Conservation (phyloP, 805 yeast genomes). For the Candida piceae region DNA sequence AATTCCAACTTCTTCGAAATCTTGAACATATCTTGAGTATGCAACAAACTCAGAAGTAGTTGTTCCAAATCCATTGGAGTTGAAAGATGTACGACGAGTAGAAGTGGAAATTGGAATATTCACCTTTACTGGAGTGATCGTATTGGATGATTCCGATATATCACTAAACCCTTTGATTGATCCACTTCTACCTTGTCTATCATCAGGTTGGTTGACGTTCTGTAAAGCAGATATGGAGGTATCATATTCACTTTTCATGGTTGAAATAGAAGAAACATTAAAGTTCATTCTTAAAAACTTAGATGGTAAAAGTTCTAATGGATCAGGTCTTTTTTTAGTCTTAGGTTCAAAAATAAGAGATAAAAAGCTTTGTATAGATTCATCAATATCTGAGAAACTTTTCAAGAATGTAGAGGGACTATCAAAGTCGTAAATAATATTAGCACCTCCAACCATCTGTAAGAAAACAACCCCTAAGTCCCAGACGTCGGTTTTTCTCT, state of each 20-base stretch:
- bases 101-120: too few species aligned
- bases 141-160: conserved; percentile 15
- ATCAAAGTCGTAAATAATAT: conserved; percentile 46
- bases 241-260: conserved; percentile 1
- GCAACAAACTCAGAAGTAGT: conserved; percentile 10
- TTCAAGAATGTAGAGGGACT: conserved; percentile 63
- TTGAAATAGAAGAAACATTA: conserved; percentile 27
- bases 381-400: conserved; percentile 34
- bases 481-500: conserved; percentile 90
- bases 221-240: too few species aligned
- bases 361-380: conserved; percentile 61
- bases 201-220: too few species aligned
- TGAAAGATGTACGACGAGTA: conserved; percentile 30
- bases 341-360: conserved; percentile 58
- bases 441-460: conserved; percentile 58
- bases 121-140: conserved; percentile 12
- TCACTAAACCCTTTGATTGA: conserved; percentile 17
- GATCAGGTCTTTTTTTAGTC: conserved; percentile 70
- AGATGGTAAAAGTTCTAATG: conserved; percentile 78
- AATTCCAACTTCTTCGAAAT: conserved; percentile 89
- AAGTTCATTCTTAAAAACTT: conserved; percentile 75
- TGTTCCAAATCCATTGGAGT: conserved; percentile 11
- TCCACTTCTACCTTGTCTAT: too few species aligned
- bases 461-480: conserved; percentile 77
- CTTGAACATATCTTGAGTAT: conserved; percentile 78